Conservation (phyloP, 2,329 filamentous ascomycete genomes). For the Lecanicillium sp. region DNA sequence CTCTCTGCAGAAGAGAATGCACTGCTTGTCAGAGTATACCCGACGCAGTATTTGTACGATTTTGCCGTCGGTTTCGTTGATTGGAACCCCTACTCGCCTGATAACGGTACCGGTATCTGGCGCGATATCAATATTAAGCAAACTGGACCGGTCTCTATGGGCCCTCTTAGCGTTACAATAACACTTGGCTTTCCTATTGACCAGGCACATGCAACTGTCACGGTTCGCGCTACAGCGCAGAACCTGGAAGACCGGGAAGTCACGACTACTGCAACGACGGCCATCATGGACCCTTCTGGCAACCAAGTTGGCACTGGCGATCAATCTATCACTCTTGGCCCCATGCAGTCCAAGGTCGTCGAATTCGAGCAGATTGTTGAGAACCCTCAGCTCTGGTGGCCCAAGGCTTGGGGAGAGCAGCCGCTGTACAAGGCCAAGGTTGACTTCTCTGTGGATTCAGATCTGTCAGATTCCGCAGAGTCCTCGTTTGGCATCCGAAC, state of each 20-base stretch:
- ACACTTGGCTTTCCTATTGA: slow-evolving; percentile 22
- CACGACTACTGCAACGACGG: slow-evolving; percentile 24
- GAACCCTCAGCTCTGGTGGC: slow-evolving; percentile 52
- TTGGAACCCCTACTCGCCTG: slow-evolving; percentile 53
- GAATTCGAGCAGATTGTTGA: slow-evolving; percentile 23
- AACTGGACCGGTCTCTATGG: slow-evolving; percentile 41
- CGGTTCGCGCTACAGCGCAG: slow-evolving; percentile 27
- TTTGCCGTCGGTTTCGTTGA: slow-evolving; percentile 53
- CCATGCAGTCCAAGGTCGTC: slow-evolving; percentile 29
- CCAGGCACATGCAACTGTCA: slow-evolving; percentile 21
- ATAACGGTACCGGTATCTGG: slow-evolving; percentile 58
- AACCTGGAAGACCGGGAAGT: slow-evolving; percentile 32
- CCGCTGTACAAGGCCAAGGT: slow-evolving; percentile 36
- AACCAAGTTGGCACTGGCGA: slow-evolving; percentile 18
- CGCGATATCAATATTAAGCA: slow-evolving; percentile 46
- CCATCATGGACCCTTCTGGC: slow-evolving; percentile 24
- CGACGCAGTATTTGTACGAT: slow-evolving; percentile 51
- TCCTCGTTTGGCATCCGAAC: slow-evolving; percentile 20
- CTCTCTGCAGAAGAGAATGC: slow-evolving; percentile 35
- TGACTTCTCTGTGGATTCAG: slow-evolving; percentile 18
- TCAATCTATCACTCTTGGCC: slow-evolving; percentile 25
- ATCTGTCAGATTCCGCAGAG: slow-evolving; percentile 19
- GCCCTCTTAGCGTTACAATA: slow-evolving; percentile 35
- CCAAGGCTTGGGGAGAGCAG: slow-evolving; percentile 48
- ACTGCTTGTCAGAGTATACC: slow-evolving; percentile 44